phyloP scores from a whole-genome alignment of 2,329 filamentous ascomycete genomes.

The Aspergillus versicolor region DNA sequence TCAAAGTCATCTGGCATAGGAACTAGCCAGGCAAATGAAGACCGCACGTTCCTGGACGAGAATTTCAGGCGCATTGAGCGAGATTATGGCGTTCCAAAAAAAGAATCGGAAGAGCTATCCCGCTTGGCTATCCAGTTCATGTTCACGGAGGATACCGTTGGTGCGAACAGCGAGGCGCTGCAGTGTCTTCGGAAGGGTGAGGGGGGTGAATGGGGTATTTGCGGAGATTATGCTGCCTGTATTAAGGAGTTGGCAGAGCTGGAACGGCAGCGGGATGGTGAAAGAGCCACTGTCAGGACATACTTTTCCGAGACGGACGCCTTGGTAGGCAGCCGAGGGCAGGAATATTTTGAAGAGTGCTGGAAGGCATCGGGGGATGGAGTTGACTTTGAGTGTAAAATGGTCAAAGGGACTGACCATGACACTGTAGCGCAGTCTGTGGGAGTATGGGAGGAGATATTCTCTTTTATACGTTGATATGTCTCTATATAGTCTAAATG shows the following conservation, averaged over 20 bases:
- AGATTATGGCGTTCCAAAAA: conserved; percentile 18
- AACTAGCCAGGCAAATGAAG: not conserved
- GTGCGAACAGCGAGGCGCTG: conserved; percentile 40
- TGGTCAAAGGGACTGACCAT: conserved; percentile 40
- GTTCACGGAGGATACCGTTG: conserved; percentile 32
- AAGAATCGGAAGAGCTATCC: conserved; percentile 19
- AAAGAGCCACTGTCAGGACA: conserved; percentile 21
- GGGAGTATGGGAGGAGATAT: conserved; percentile 20
- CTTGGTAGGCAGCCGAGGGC: conserved; percentile 45
- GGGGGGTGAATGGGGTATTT: conserved; percentile 32
- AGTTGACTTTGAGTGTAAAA: conserved; percentile 20
- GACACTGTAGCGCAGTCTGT: conserved; percentile 29
- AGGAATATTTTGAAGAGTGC: conserved; percentile 44
- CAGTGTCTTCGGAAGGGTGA: conserved; percentile 37
- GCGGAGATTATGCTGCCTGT: conserved; percentile 34
- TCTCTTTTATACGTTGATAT: not conserved
- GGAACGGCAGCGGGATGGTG: not conserved
- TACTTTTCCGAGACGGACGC: conserved; percentile 43
- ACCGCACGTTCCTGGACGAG: conserved; percentile 10
- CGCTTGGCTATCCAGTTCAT: conserved; percentile 17
- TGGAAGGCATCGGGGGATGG: conserved; percentile 31
- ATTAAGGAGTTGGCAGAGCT: conserved; percentile 17
- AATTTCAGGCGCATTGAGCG: conserved; percentile 19
- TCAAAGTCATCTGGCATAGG: not conserved
- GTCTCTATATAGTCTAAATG: no score